These are phyloP conservation scores for Elsinoe australis DNA, from an alignment of 2,329 filamentous ascomycete species.

Conservation along the genomic window DNA sequence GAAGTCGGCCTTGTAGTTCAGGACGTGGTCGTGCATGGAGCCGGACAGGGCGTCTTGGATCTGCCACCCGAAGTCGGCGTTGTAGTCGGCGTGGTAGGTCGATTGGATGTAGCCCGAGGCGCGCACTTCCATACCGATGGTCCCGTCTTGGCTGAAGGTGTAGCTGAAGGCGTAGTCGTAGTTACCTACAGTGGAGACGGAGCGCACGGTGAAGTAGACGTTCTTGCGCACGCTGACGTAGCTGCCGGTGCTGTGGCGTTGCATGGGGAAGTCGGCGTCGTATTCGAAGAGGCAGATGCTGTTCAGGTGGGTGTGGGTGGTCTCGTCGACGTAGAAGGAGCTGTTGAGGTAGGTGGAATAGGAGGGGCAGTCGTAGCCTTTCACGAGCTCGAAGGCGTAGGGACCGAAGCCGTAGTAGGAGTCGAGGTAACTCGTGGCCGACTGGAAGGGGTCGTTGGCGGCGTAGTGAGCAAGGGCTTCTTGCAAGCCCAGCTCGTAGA, in stretches of 20 bases:
- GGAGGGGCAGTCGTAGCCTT: constrained; percentile 47
- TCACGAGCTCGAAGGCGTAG: constrained; percentile 40
- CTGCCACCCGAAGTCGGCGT: constrained; percentile 44
- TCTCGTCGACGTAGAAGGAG: constrained; percentile 39
- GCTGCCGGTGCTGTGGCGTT: constrained; percentile 38
- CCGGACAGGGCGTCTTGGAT: constrained; percentile 44
- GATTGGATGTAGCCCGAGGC: constrained; percentile 49
- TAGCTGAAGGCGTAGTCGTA: constrained; percentile 48
- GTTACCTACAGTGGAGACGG: constrained; percentile 46
- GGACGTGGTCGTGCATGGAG: constrained; percentile 49
- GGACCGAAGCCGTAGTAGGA: constrained; percentile 43
- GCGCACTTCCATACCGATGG: constrained; percentile 43
- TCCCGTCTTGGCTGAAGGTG: constrained; percentile 44
- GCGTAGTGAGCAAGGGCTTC: constrained; percentile 50
- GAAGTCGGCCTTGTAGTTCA: constrained; percentile 50
- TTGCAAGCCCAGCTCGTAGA: constrained; percentile 51
- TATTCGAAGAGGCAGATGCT: constrained; percentile 51
- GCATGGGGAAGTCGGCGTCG: constrained; percentile 43
- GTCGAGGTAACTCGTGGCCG: constrained; percentile 43
- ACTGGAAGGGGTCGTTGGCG: constrained; percentile 39
- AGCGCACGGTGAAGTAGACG: constrained; percentile 38
- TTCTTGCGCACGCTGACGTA: constrained; percentile 43
- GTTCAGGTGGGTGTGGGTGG: constrained; percentile 40
- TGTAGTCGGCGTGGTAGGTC: constrained; percentile 34
- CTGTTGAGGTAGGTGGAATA: constrained; percentile 46